phyloP scores from a whole-genome alignment of 495 filamentous ascomycete genomes.

The Talaromyces ruber region DNA sequence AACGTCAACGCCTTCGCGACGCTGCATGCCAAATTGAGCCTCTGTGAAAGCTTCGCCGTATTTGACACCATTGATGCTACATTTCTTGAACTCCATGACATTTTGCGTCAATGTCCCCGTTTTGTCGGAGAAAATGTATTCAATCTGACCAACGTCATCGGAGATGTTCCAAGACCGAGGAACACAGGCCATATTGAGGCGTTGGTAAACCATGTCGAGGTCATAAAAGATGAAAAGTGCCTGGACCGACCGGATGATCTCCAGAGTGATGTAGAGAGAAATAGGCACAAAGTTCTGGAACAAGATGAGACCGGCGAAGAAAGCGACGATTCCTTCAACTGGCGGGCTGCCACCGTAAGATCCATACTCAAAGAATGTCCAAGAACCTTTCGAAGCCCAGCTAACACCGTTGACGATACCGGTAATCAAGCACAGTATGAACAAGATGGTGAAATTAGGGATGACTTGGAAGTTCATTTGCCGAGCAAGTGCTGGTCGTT shows the following conservation, averaged over 20 bases:
- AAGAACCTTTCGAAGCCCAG: conserved; percentile 71
- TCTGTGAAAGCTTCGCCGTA: conserved; percentile 98
- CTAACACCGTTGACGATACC: conserved; percentile 77
- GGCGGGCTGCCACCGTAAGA: conserved; percentile 69
- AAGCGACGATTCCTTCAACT: conserved; percentile 87
- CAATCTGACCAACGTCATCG: conserved; percentile 96
- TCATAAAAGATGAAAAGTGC: conserved; percentile 98
- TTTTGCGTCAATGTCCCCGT: conserved; percentile 98
- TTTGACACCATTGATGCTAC: conserved; percentile 82
- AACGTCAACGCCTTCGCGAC: conserved; percentile 76
- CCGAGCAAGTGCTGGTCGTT: conserved; percentile 80
- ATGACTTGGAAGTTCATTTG: conserved; percentile 97
- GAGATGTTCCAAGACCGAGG: conserved; percentile 99
- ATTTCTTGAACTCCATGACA: conserved; percentile 99
- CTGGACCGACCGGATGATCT: conserved; percentile 89
- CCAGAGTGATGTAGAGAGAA: conserved; percentile 93
- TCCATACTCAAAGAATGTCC: conserved; percentile 79
- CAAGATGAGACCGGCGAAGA: conserved; percentile 87
- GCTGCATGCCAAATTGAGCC: conserved; percentile 90
- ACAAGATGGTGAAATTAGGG: conserved; percentile 89
- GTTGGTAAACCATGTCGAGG: conserved; percentile 76
- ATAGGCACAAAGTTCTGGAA: conserved; percentile 99
- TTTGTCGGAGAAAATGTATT: conserved; percentile 99
- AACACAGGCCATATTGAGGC: conserved; percentile 85
- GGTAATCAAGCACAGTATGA: conserved; percentile 81